Percentiles rank a stretch among this genome's conserved stretches.
Conservation (phyloP, 169 alveolate genomes). For the Plasmodium gonderi region DNA sequence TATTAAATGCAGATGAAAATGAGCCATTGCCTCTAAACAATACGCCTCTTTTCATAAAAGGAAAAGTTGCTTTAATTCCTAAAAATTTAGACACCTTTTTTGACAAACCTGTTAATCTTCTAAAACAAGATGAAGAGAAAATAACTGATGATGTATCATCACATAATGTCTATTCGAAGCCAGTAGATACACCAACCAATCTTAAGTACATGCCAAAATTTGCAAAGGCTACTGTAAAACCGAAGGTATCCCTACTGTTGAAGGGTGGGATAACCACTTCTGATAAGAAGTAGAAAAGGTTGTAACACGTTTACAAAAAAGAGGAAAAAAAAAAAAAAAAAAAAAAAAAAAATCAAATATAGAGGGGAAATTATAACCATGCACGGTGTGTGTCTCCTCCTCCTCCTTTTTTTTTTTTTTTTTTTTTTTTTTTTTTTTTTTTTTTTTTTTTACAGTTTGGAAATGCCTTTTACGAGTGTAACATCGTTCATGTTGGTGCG, state of each 20-base stretch:
- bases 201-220: slow-evolving; percentile 36
- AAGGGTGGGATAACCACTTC: background rate
- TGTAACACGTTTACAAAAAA: too few species aligned
- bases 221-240: slow-evolving; percentile 25
- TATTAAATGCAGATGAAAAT: background rate
- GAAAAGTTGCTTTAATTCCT: slow-evolving; percentile 46
- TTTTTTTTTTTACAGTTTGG: background rate
- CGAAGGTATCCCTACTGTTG: slow-evolving; percentile 26
- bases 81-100: slow-evolving; percentile 28
- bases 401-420: background rate
- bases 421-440: background rate
- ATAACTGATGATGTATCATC: background rate
- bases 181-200: background rate
- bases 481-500: too few species aligned
- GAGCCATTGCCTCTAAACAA: slow-evolving; percentile 20
- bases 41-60: slow-evolving; percentile 55
- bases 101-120: background rate
- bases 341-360: too few species aligned
- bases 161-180: background rate
- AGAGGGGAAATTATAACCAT: too few species aligned
- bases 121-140: background rate
- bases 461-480: background rate
- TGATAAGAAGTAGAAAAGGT: background rate
- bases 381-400: background rate
- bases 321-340: too few species aligned